Evolutionary conservation across 768 basidiomycete genomes (phyloP).

Genomic region (Mycena rosella): DNA sequence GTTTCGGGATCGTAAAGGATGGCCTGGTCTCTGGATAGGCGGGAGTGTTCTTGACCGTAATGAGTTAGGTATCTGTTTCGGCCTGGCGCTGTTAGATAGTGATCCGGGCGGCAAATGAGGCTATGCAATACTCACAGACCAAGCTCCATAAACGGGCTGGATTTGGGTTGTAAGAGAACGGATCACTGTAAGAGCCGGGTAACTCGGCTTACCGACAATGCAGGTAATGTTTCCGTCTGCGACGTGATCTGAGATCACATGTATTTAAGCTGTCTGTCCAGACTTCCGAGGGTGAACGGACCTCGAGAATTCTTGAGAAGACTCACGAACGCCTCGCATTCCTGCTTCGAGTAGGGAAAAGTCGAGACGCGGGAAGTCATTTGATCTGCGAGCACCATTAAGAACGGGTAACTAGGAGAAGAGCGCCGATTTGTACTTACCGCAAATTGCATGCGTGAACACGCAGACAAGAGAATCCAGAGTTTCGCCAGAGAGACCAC

Average conservation of each 20-base stretch:
- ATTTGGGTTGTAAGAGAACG: conserved; percentile 15
- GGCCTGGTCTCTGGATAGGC: conserved; percentile 65
- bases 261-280: neutral
- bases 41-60: conserved; percentile 68
- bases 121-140: conserved; percentile 53
- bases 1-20: conserved; percentile 56
- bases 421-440: conserved; percentile 48
- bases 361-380: conserved; percentile 72
- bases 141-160: conserved; percentile 63
- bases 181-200: neutral
- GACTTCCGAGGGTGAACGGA: conserved; percentile 38
- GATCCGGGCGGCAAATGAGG: neutral
- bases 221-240: conserved; percentile 60
- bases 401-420: neutral
- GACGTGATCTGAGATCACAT: conserved; percentile 42
- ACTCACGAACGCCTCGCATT: conserved; percentile 62
- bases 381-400: conserved; percentile 55
- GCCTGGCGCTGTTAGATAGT: conserved; percentile 48
- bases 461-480: conserved; percentile 66
- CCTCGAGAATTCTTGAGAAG: conserved; percentile 62
- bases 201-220: conserved; percentile 52
- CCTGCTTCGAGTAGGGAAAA: conserved; percentile 65
- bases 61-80: conserved; percentile 66
- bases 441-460: conserved; percentile 67
- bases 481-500: conserved; percentile 46